A percentile compares a stretch with the other conserved stretches of the same genome.
These are phyloP conservation scores for Metarhizium sp. DNA, from an alignment of 2,329 filamentous ascomycete genomes.

Conservation along the genomic window DNA sequence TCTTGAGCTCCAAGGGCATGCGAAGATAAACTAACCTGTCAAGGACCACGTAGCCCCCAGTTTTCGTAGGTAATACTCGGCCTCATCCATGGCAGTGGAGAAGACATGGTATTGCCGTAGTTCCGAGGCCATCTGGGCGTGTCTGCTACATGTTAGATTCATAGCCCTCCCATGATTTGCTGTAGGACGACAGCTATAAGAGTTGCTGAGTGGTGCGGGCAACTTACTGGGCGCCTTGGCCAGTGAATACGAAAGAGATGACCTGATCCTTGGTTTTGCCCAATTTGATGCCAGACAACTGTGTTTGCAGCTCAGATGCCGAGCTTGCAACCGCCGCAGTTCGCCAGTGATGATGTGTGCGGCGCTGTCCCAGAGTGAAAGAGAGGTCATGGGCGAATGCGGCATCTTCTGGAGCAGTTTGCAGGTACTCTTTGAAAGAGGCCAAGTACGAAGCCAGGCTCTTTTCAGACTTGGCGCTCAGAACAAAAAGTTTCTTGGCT, in stretches of 20 bases:
- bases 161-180: too few relatives aligned
- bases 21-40: neutral
- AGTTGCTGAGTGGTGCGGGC: too few relatives aligned
- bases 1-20: too few relatives aligned
- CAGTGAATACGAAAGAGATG: conserved; percentile 20
- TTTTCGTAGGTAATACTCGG: conserved; percentile 7
- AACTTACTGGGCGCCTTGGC: conserved; percentile 25
- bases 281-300: conserved; percentile 3
- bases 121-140: conserved; percentile 6
- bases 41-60: conserved; percentile 17
- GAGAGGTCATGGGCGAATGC: conserved; percentile 11
- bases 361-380: conserved; percentile 20
- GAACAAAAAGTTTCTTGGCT: conserved; percentile 5
- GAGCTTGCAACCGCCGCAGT: conserved; percentile 6
- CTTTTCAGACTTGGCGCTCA: conserved; percentile 9
- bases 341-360: conserved; percentile 14
- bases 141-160: neutral
- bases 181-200: too few relatives aligned
- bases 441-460: conserved; percentile 11
- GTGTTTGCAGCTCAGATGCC: conserved; percentile 4
- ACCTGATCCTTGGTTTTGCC: neutral
- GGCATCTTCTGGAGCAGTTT: conserved; percentile 1
- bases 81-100: conserved; percentile 12
- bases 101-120: conserved; percentile 1
- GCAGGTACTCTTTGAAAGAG: conserved; percentile 14